These are phyloP conservation scores for Pisolithus thermaeus DNA, from an alignment of 1,284 basidiomycete genomes.

Conservation along the genomic window DNA sequence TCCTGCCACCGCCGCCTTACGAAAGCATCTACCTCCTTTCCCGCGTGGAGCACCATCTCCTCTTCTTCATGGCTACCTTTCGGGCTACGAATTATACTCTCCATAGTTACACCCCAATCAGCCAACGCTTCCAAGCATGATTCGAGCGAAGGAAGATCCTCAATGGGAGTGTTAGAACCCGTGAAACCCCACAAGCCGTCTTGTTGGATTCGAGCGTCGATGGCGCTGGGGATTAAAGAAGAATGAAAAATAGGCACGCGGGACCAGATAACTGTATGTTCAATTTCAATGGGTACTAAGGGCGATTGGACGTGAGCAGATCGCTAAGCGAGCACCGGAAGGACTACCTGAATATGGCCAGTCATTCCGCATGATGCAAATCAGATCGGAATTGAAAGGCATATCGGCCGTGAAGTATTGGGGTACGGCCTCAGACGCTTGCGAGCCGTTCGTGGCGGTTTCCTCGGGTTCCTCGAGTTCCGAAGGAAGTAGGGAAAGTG, in stretches of 20 bases:
- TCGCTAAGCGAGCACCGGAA: not conserved
- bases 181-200: conserved; percentile 74
- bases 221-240: conserved; percentile 37
- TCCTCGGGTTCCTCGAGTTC: conserved; percentile 27
- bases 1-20: conserved; percentile 61
- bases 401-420: conserved; percentile 62
- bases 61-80: conserved; percentile 46
- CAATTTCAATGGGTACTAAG: conserved; percentile 64
- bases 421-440: conserved; percentile 27
- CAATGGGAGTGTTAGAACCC: conserved; percentile 63
- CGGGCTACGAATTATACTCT: conserved; percentile 44
- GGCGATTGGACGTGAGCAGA: not conserved
- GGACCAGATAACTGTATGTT: conserved; percentile 75
- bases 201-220: conserved; percentile 52
- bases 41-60: conserved; percentile 43
- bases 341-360: conserved; percentile 74
- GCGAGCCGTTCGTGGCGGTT: conserved; percentile 5
- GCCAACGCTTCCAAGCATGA: conserved; percentile 52
- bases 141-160: conserved; percentile 57
- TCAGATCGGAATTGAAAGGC: conserved; percentile 39
- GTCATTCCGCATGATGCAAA: conserved; percentile 75
- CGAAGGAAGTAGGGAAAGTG: conserved; percentile 48
- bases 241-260: conserved; percentile 63
- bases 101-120: conserved; percentile 64
- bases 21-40: conserved; percentile 55